Evolutionary conservation across 805 yeast species (phyloP).

Genomic region (Dipodascopsis uninucleata): DNA sequence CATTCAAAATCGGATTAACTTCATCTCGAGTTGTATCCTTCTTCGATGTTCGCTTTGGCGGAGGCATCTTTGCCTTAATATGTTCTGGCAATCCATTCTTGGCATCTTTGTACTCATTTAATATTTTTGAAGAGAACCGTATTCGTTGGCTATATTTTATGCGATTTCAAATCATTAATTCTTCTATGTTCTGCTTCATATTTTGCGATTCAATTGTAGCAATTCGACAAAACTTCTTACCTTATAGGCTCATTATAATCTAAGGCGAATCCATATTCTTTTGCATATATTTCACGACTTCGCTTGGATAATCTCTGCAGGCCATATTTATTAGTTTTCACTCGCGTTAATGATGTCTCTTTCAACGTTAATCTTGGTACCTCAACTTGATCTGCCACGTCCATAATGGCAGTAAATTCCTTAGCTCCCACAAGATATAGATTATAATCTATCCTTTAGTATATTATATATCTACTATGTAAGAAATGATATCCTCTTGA

Average conservation of each 20-base stretch:
- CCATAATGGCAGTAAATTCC: slow-evolving; percentile 7
- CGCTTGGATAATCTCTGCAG: slow-evolving; percentile 21
- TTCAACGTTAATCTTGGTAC: too few relatives aligned
- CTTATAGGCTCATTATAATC: slow-evolving; percentile 26
- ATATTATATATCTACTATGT: too few relatives aligned
- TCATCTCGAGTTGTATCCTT: slow-evolving; percentile 18
- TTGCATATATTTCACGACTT: slow-evolving; percentile 26
- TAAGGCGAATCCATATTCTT: slow-evolving; percentile 24
- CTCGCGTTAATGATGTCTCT: background rate
- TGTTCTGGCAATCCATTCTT: slow-evolving; percentile 30
- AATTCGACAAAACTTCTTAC: background rate
- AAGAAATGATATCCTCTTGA: too few relatives aligned
- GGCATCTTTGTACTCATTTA: slow-evolving; percentile 27
- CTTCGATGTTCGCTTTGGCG: slow-evolving; percentile 14
- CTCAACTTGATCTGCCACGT: slow-evolving; percentile 20
- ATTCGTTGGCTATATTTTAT: slow-evolving; percentile 21
- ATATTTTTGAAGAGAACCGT: slow-evolving; percentile 18
- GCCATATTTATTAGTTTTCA: background rate
- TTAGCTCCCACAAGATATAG: too few relatives aligned
- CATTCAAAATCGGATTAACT: slow-evolving; percentile 13
- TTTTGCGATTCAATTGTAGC: background rate
- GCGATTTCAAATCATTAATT: background rate
- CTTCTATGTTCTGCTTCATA: background rate
- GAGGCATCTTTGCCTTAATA: slow-evolving; percentile 29
- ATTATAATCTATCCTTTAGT: too few relatives aligned